These are phyloP conservation scores for Fusarium subtropicale DNA, from an alignment of 2,329 filamentous ascomycete genomes.

Conservation along the genomic window DNA sequence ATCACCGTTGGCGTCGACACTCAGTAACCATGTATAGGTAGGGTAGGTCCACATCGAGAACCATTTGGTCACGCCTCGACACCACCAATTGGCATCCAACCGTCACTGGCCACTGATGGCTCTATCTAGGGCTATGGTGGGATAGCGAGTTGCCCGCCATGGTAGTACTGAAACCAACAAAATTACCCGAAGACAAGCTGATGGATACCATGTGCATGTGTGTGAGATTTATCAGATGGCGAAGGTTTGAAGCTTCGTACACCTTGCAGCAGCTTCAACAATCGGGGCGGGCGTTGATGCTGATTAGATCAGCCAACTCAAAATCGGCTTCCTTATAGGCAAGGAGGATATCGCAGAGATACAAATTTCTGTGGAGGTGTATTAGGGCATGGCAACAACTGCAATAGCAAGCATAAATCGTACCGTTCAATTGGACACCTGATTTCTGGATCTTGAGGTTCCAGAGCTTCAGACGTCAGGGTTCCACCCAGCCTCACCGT, in stretches of 20 bases:
- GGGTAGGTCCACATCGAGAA: slow-evolving; percentile 33
- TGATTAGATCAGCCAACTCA: background rate
- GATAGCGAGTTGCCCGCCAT: slow-evolving; percentile 21
- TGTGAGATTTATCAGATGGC: slow-evolving; percentile 5
- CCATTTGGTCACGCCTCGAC: slow-evolving; percentile 37
- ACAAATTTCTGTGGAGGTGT: slow-evolving; percentile 42
- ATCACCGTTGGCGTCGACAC: slow-evolving; percentile 42
- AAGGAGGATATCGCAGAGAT: background rate
- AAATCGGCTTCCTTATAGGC: background rate
- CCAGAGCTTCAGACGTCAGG: slow-evolving; percentile 41
- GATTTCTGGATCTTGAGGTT: slow-evolving; percentile 35
- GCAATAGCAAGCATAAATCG: slow-evolving; percentile 28
- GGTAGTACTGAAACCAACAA: slow-evolving; percentile 29
- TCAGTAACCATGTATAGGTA: slow-evolving; percentile 36
- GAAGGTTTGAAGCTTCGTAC: background rate
- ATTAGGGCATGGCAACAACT: slow-evolving; percentile 49
- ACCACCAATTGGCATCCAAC: slow-evolving; percentile 38
- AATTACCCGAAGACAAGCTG: slow-evolving; percentile 18
- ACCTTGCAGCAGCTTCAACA: background rate
- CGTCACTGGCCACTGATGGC: slow-evolving; percentile 33
- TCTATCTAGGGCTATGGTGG: slow-evolving; percentile 16
- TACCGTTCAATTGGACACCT: slow-evolving; percentile 45
- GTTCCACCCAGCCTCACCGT: slow-evolving; percentile 47
- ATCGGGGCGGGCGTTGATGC: background rate
- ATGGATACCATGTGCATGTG: slow-evolving; percentile 11